Conservation (phyloP, 73 alveolate species). For the Uronychia binucleata region DNA sequence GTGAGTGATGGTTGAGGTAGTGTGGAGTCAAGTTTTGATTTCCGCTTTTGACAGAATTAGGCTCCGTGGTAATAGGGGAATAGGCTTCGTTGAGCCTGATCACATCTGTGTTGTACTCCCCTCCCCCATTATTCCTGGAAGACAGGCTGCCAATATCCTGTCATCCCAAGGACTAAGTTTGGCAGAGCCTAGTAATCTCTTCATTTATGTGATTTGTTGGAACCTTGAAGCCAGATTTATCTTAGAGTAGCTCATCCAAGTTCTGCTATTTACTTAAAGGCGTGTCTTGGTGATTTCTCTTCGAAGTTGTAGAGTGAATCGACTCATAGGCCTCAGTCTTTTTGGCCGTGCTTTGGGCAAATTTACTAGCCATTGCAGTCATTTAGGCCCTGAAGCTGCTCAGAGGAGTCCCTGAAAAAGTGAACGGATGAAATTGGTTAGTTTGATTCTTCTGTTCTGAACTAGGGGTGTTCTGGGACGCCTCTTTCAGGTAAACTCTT, state of each 20-base stretch:
- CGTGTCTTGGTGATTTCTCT: no score
- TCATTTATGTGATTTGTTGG: no score
- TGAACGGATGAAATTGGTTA: not conserved
- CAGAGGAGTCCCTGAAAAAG: not conserved
- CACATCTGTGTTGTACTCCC: conserved; percentile 4
- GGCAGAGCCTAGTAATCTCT: no score
- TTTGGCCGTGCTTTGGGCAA: not conserved
- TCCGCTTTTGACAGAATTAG: no score
- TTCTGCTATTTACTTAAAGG: no score
- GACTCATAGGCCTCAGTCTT: not conserved
- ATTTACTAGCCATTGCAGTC: not conserved
- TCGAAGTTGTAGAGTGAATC: not conserved
- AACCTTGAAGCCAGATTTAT: no score
- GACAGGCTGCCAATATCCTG: no score
- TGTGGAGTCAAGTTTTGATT: no score
- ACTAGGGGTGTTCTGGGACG: not conserved
- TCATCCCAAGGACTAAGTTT: no score
- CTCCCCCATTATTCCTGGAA: not conserved
- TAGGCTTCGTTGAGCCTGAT: not conserved
- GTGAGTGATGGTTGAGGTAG: no score
- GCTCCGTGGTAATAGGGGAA: no score
- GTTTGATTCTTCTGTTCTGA: not conserved
- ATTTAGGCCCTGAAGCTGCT: not conserved
- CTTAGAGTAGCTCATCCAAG: no score
- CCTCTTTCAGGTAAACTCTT: not conserved